phyloP scores from a whole-genome alignment of 2,329 filamentous ascomycete species.

The Coniochaeta prunicola region DNA sequence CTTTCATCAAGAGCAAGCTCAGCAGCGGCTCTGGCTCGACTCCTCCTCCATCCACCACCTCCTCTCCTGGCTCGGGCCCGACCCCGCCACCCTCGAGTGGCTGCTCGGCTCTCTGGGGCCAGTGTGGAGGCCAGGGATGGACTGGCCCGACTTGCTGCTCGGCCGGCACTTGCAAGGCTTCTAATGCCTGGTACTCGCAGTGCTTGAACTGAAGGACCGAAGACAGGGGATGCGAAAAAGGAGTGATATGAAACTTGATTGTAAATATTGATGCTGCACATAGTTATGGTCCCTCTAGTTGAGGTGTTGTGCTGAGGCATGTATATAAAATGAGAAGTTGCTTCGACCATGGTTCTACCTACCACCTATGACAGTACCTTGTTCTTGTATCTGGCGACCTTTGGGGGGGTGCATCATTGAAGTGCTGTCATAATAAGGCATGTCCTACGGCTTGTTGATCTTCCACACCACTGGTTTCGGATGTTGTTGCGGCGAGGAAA shows the following conservation, averaged over 20 bases:
- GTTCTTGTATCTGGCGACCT: no score
- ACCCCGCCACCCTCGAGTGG: constrained; percentile 3
- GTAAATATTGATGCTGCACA: background rate
- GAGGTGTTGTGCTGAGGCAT: background rate
- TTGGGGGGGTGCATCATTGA: no score
- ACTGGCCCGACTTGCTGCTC: constrained; percentile 7
- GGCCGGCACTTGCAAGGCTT: constrained; percentile 7
- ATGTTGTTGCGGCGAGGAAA: no score
- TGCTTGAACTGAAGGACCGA: constrained; percentile 3
- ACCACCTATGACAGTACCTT: no score
- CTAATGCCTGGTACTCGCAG: constrained; percentile 9
- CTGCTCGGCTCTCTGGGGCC: constrained; percentile 5
- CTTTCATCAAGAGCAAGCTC: constrained; percentile 43
- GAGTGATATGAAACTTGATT: background rate
- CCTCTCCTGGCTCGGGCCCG: background rate
- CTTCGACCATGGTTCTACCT: no score
- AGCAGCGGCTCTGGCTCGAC: constrained; percentile 1
- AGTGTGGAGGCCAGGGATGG: constrained; percentile 8
- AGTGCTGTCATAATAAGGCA: no score
- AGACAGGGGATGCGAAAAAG: background rate
- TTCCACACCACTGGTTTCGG: no score
- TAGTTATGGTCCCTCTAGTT: background rate
- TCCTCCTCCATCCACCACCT: constrained; percentile 3
- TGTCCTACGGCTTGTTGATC: no score
- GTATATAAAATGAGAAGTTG: background rate